Evolutionary conservation across 2,329 filamentous ascomycete species (phyloP), one percentile per base, ranked within the genome.

Genomic region (Neophaeococcomyces aloes): DNA sequence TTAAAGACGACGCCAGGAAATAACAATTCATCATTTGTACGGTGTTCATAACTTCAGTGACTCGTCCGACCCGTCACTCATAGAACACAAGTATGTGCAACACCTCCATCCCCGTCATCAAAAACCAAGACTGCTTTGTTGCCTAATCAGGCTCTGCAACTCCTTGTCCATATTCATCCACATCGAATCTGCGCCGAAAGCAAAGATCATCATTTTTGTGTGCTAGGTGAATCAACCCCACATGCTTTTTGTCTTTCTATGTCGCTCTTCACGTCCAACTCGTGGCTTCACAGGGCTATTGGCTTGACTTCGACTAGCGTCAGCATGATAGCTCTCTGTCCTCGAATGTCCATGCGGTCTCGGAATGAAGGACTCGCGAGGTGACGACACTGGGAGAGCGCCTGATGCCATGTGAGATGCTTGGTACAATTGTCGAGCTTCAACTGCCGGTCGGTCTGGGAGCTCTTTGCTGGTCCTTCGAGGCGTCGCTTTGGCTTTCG

Each of bases 401-500:
- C 45, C 33, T 17, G 17, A 17, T 34, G 31, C 29, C 39, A 38
- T 43, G 14, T 31, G 11, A 3, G 23, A 33, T 21, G 38, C 44
- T 37, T 43, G 48, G 25, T 46, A 47, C 15, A 45, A 38, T 32
- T 53, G 48, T 27, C 47, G 27, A 21, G 48, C 18, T 10, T 35
- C 34, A n/a, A 29, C 15, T 13, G 35, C 14, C 17, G 35, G 35
- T 31, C 42, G 15, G n/a, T 13, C 25, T 15, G 31, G 32, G 5
- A 44, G 29, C 15, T 36, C 18, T 17, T 37, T 30, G 23, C 31
- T 35, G 3, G 33, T 11, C 25, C 43, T 46, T 44, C 47, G 44
- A 15, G 38, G 29, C 33, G 8, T 46, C 32, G 23, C 59, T 55
- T 58, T 60, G 7, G 56, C 17, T 37, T 61, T 63, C 44, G 59